These are phyloP conservation scores for Tuber umbilicatum DNA, from an alignment of 495 filamentous ascomycete genomes.

Conservation along the genomic window DNA sequence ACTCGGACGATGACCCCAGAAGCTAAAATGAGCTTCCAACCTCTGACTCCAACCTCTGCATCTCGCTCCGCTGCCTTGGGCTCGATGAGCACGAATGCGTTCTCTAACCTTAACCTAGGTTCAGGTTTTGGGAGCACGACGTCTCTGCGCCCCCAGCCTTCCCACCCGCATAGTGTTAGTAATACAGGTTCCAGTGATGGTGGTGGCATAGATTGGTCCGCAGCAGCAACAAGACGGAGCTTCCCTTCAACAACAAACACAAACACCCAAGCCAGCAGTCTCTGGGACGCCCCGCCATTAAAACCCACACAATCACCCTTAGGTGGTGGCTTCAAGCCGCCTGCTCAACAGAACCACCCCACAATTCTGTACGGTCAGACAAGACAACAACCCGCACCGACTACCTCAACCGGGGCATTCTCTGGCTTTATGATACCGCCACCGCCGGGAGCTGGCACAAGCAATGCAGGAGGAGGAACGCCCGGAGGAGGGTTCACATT, in stretches of 20 bases:
- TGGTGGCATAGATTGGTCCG: conserved; percentile 29
- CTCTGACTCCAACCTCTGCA: conserved; percentile 51
- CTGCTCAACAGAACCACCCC: conserved; percentile 4
- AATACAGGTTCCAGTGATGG: background rate
- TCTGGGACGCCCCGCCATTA: background rate
- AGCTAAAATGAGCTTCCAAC: conserved; percentile 48
- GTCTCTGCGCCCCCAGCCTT: conserved; percentile 16
- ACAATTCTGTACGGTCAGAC: conserved; percentile 31
- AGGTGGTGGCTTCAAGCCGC: background rate
- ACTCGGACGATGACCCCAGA: conserved; percentile 54
- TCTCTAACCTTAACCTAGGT: conserved; percentile 16
- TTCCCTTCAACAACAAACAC: conserved; percentile 6
- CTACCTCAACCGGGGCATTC: conserved; percentile 11
- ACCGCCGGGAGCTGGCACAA: conserved; percentile 17
- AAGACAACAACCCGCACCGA: conserved; percentile 14
- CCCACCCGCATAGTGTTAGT: background rate
- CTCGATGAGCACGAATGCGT: conserved; percentile 11
- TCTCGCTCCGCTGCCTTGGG: conserved; percentile 12
- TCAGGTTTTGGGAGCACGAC: conserved; percentile 27
- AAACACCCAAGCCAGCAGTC: conserved; percentile 11
- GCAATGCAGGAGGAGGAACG: conserved; percentile 21
- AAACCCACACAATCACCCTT: background rate
- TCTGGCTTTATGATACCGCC: conserved; percentile 35
- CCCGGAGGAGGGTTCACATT: background rate
- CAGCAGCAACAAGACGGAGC: conserved; percentile 11